Evolutionary conservation across 2,329 filamentous ascomycete species (phyloP).

Genomic region (Penicillium sp.): DNA sequence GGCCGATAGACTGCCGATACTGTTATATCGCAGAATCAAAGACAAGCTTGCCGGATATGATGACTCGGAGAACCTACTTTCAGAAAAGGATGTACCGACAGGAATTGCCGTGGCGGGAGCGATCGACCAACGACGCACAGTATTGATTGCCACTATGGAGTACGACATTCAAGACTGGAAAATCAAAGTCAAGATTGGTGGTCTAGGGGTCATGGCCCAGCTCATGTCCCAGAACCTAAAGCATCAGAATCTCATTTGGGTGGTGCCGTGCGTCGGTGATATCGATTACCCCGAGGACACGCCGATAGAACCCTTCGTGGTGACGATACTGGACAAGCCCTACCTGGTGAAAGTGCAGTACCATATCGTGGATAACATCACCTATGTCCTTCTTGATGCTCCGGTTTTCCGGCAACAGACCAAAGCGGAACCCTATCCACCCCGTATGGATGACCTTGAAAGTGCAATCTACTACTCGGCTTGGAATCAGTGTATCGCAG

Average conservation of each 20-base stretch:
- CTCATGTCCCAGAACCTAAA: slow-evolving; percentile 64
- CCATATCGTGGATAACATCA: slow-evolving; percentile 61
- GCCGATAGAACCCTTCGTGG: slow-evolving; percentile 53
- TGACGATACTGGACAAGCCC: slow-evolving; percentile 56
- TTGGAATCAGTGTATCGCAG: slow-evolving; percentile 66
- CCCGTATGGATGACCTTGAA: slow-evolving; percentile 65
- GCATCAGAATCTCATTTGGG: slow-evolving; percentile 63
- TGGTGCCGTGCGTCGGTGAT: slow-evolving; percentile 58
- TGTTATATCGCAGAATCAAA: background rate
- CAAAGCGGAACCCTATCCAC: slow-evolving; percentile 60
- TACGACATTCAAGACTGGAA: slow-evolving; percentile 67
- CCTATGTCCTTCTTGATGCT: slow-evolving; percentile 62
- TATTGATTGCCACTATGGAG: slow-evolving; percentile 66
- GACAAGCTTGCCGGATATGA: background rate
- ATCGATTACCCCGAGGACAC: slow-evolving; percentile 56
- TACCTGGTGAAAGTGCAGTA: slow-evolving; percentile 63
- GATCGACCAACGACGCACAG: slow-evolving; percentile 45
- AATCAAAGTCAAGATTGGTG: slow-evolving; percentile 68
- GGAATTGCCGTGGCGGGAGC: slow-evolving; percentile 20
- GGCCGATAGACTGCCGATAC: background rate
- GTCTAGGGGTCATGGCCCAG: slow-evolving; percentile 66
- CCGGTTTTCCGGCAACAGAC: slow-evolving; percentile 63
- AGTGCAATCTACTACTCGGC: slow-evolving; percentile 64
- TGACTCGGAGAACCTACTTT: background rate
- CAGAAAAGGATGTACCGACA: background rate